phyloP scores from a whole-genome alignment of 2,329 filamentous ascomycete species.

The Fusarium sacchari region DNA sequence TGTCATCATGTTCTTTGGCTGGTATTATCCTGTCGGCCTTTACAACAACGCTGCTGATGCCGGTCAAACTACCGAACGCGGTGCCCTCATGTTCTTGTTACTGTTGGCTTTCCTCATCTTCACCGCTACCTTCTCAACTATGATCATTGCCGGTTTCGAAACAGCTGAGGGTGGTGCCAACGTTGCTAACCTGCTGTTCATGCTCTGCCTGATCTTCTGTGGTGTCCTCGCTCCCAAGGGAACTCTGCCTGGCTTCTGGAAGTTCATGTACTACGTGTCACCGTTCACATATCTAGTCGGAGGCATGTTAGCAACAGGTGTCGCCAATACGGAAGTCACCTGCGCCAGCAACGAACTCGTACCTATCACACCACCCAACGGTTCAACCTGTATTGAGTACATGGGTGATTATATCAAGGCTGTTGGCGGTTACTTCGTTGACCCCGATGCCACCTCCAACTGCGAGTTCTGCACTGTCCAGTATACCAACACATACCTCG shows the following conservation, averaged over 20 bases:
- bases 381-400: constrained; percentile 69
- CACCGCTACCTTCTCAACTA: constrained; percentile 81
- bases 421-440: constrained; percentile 64
- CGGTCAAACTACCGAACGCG: constrained; percentile 72
- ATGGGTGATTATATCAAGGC: constrained; percentile 59
- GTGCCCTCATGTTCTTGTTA: constrained; percentile 82
- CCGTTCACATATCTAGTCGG: constrained; percentile 85
- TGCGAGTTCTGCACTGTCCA: constrained; percentile 69
- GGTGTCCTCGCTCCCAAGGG: constrained; percentile 50
- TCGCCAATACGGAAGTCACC: constrained; percentile 72
- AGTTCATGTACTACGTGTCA: constrained; percentile 71
- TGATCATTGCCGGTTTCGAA: constrained; percentile 76
- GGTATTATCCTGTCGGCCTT: constrained; percentile 88
- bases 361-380: constrained; percentile 67
- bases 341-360: constrained; percentile 79
- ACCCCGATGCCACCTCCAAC: constrained; percentile 56
- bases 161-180: constrained; percentile 74
- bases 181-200: constrained; percentile 73
- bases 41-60: constrained; percentile 74
- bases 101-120: constrained; percentile 81
- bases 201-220: constrained; percentile 61
- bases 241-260: constrained; percentile 64
- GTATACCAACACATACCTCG: constrained; percentile 64
- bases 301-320: constrained; percentile 75
- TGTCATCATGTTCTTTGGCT: constrained; percentile 80